A percentile compares a stretch with the other conserved stretches of the same genome.
These are phyloP conservation scores for Pisolithus sp. DNA, from an alignment of 768 basidiomycete genomes.

Conservation along the genomic window DNA sequence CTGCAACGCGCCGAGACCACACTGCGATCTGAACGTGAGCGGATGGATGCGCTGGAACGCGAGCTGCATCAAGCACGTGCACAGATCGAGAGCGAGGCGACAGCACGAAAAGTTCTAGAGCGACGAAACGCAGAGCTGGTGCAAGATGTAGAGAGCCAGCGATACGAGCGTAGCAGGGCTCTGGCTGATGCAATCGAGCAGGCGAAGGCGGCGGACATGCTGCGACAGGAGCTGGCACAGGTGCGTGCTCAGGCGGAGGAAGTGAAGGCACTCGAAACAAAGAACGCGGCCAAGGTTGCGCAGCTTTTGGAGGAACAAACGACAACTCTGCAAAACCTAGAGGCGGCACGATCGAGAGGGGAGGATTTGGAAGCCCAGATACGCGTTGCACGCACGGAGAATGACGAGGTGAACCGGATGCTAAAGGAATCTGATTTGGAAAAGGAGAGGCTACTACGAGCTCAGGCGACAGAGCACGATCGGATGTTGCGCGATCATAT, in stretches of 20 bases:
- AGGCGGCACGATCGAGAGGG: conserved; percentile 67
- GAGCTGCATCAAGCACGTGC: conserved; percentile 57
- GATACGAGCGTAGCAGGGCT: conserved; percentile 47
- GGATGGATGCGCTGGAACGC: conserved; percentile 52
- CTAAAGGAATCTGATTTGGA: conserved; percentile 64
- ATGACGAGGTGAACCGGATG: conserved; percentile 57
- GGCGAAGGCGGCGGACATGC: conserved; percentile 47
- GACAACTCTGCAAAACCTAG: conserved; percentile 60
- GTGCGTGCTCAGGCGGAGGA: conserved; percentile 59
- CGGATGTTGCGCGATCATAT: conserved; percentile 76
- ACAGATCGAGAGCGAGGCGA: conserved; percentile 58
- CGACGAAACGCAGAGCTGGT: conserved; percentile 54
- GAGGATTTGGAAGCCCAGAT: conserved; percentile 76
- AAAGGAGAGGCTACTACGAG: conserved; percentile 69
- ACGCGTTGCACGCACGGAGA: conserved; percentile 60
- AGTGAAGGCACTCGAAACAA: conserved; percentile 58
- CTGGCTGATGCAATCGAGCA: conserved; percentile 67
- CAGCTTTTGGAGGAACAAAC: conserved; percentile 71
- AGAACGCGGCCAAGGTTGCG: conserved; percentile 57
- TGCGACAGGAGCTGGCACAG: conserved; percentile 59
- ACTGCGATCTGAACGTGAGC: conserved; percentile 41
- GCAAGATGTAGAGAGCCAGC: conserved; percentile 49
- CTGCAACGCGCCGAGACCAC: conserved; percentile 35
- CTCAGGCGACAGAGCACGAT: conserved; percentile 66
- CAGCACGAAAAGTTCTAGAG: conserved; percentile 58